These are phyloP conservation scores for Chenopodium album DNA, from an alignment of 148 eudicot species.

Conservation along the genomic window DNA sequence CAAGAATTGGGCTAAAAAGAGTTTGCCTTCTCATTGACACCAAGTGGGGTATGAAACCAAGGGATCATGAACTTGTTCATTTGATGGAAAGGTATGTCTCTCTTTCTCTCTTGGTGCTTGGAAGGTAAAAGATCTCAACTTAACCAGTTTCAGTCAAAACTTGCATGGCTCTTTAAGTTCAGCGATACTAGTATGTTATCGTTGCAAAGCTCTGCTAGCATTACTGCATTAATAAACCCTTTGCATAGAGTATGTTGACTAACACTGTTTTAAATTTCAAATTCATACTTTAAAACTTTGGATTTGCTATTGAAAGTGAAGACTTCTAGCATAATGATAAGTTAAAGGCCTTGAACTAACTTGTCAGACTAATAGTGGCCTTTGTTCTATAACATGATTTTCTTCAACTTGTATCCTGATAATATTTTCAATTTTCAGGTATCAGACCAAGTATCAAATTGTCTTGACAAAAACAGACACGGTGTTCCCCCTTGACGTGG, in stretches of 20 bases:
- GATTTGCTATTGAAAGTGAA: neutral
- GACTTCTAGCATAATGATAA: neutral
- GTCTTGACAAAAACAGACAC: constrained; percentile 89
- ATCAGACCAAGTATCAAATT: constrained; percentile 81
- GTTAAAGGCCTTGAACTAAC: neutral
- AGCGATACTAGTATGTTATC: neutral
- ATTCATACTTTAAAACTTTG: neutral
- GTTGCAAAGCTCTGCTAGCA: neutral
- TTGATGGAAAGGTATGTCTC: constrained; percentile 83
- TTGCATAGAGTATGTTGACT: neutral
- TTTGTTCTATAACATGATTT: neutral
- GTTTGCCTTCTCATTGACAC: constrained; percentile 95
- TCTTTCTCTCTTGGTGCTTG: neutral
- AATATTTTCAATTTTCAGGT: constrained; percentile 41
- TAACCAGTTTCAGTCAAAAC: neutral
- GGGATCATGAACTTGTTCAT: constrained; percentile 84
- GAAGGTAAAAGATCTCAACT: neutral
- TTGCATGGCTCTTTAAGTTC: neutral
- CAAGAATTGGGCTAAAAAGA: constrained; percentile 72
- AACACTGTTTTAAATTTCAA: neutral
- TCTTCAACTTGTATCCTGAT: neutral
- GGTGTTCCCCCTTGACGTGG: constrained; percentile 87
- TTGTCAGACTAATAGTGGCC: neutral
- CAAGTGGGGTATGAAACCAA: constrained; percentile 98
- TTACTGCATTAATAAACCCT: neutral